phyloP scores from a whole-genome alignment of 305 asterid genomes.

The Rubia tinctorum region DNA sequence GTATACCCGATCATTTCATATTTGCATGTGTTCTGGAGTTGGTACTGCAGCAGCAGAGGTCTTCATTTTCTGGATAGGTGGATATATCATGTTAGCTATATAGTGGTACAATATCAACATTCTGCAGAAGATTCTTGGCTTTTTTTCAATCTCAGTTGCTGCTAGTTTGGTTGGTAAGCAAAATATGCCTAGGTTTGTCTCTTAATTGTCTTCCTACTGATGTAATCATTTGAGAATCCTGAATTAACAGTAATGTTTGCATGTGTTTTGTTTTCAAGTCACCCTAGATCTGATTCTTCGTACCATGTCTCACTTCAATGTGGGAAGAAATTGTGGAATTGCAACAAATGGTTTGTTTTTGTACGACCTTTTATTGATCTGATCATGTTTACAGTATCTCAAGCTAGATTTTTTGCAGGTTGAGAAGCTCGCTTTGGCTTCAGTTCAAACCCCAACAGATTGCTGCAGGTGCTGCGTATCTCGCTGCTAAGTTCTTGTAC shows the following conservation, averaged over 20 bases:
- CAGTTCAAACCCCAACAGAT: conserved; percentile 98
- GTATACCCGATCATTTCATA: conserved; percentile 29
- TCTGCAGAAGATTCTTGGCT: conserved; percentile 75
- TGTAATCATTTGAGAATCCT: conserved; percentile 15
- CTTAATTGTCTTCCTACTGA: conserved; percentile 34
- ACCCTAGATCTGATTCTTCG: conserved; percentile 6
- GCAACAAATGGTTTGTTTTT: conserved; percentile 39
- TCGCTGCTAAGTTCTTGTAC: conserved; percentile 76
- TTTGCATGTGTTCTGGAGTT: conserved; percentile 32
- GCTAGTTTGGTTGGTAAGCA: conserved; percentile 88
- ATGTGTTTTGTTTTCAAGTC: conserved; percentile 17
- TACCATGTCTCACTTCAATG: conserved; percentile 5
- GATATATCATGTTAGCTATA: conserved; percentile 53
- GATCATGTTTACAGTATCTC: not conserved
- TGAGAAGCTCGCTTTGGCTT: conserved; percentile 92
- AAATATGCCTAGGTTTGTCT: conserved; percentile 51
- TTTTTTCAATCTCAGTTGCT: conserved; percentile 71
- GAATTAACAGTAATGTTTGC: conserved; percentile 16
- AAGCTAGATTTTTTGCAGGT: conserved; percentile 50
- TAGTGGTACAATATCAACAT: conserved; percentile 64
- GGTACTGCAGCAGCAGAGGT: conserved; percentile 49
- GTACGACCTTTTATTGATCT: conserved; percentile 11
- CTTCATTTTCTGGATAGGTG: conserved; percentile 45
- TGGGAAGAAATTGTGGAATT: conserved; percentile 23
- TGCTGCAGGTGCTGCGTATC: conserved; percentile 99